A percentile compares a stretch with the other conserved stretches of the same genome.
Conservation (phyloP, 495 filamentous ascomycete genomes). For the Penicillium canescens region DNA sequence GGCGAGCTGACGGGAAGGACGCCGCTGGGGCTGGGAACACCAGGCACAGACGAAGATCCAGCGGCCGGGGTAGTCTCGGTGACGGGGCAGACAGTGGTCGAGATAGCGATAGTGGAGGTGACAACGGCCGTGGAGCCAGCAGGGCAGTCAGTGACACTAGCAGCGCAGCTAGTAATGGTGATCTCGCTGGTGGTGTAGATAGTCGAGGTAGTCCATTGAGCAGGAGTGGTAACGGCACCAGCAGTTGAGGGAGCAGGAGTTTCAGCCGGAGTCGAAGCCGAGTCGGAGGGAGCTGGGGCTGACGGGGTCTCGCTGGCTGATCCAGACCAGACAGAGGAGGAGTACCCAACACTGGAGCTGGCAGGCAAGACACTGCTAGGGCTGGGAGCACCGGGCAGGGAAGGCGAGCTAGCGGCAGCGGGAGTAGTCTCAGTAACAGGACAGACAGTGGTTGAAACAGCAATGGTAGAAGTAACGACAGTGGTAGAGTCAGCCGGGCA, state of each 20-base stretch:
- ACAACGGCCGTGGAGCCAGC: conserved; percentile 50
- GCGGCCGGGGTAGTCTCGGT: conserved; percentile 28
- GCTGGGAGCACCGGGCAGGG: conserved; percentile 6
- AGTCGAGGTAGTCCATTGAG: conserved; percentile 54
- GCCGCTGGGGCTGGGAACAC: background rate
- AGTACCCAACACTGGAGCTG: background rate
- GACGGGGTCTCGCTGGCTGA: background rate
- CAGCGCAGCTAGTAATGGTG: conserved; percentile 58
- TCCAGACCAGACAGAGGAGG: conserved; percentile 1
- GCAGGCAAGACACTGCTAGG: background rate
- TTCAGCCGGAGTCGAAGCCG: background rate
- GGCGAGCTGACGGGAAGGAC: background rate
- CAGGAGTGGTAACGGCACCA: conserved; percentile 11
- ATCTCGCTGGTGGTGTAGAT: conserved; percentile 56
- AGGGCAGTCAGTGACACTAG: conserved; percentile 60
- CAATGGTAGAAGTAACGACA: conserved; percentile 54
- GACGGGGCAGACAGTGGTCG: conserved; percentile 61
- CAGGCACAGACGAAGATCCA: background rate
- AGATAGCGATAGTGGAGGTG: conserved; percentile 55
- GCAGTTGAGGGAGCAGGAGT: background rate
- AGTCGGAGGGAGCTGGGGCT: background rate
- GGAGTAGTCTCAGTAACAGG: conserved; percentile 46
- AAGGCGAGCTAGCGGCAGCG: conserved; percentile 1
- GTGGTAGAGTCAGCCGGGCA: conserved; percentile 55
- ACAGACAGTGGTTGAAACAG: conserved; percentile 60